phyloP scores from a whole-genome alignment of 164 flowering plant species.

The Macadamia integrifolia region DNA sequence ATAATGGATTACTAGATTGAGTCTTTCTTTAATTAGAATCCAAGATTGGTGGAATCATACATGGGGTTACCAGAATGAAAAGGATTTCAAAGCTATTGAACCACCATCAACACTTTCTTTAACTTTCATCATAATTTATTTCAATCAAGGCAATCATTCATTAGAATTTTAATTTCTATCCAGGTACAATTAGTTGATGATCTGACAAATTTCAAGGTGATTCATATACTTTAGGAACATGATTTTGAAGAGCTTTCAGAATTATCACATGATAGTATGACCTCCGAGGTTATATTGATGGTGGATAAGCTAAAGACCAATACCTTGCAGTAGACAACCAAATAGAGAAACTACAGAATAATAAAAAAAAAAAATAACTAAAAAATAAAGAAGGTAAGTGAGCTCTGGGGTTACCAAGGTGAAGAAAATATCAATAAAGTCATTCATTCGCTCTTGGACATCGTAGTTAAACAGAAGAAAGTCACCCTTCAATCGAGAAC shows the following conservation, averaged over 20 bases:
- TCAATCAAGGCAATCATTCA: neutral
- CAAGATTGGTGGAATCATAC: neutral
- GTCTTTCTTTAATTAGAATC: neutral
- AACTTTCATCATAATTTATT: neutral
- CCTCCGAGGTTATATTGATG: neutral
- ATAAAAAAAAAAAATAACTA: neutral
- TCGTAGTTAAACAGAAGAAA: slow-evolving; percentile 71
- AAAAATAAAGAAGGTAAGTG: too few species aligned
- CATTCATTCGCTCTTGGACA: slow-evolving; percentile 82
- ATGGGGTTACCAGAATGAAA: too few species aligned
- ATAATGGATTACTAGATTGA: neutral
- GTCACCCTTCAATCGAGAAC: slow-evolving; percentile 30
- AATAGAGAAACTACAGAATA: neutral
- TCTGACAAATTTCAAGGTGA: too few species aligned
- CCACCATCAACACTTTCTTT: neutral
- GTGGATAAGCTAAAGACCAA: neutral
- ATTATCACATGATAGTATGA: neutral
- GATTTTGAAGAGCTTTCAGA: neutral
- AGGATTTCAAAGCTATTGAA: neutral
- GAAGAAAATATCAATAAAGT: slow-evolving; percentile 38
- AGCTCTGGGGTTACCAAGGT: too few species aligned
- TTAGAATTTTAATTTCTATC: neutral
- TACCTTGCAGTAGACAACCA: neutral
- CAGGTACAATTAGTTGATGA: too few species aligned
- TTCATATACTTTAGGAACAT: neutral